Conservation (phyloP, 2,329 filamentous ascomycete species). For the Colletotrichum viniferum region DNA sequence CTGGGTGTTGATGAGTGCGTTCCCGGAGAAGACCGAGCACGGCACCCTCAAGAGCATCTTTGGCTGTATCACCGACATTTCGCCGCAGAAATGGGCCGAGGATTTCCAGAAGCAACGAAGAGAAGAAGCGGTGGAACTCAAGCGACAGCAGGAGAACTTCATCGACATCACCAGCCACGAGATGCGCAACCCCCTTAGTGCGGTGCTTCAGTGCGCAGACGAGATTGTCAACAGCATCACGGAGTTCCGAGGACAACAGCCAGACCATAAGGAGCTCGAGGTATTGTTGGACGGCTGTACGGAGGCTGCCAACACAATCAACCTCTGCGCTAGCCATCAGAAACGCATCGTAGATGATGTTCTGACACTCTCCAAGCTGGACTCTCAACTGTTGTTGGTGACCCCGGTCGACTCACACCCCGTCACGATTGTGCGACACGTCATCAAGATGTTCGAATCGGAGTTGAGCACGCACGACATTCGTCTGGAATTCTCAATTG, state of each 20-base stretch:
- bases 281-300: conserved; percentile 60
- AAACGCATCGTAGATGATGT: conserved; percentile 75
- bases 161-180: conserved; percentile 78
- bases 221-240: conserved; percentile 64
- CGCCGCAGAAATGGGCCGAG: conserved; percentile 84
- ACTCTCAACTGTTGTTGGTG: conserved; percentile 72
- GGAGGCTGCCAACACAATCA: conserved; percentile 82
- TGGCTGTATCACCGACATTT: conserved; percentile 84
- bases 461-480: conserved; percentile 77
- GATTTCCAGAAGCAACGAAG: conserved; percentile 78
- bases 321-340: conserved; percentile 79
- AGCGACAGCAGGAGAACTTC: conserved; percentile 73
- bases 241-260: conserved; percentile 38
- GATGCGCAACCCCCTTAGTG: conserved; percentile 77
- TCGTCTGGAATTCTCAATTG: conserved; percentile 70
- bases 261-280: conserved; percentile 46
- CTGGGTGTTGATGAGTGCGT: conserved; percentile 79
- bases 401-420: conserved; percentile 74
- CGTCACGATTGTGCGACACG: conserved; percentile 68
- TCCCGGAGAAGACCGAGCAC: conserved; percentile 69
- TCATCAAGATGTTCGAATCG: conserved; percentile 80
- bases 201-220: conserved; percentile 77
- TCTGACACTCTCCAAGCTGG: conserved; percentile 70
- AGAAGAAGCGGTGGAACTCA: conserved; percentile 81
- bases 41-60: conserved; percentile 76